Conservation (phyloP, 192 early-diverging fungal species). For the Coemansia aciculifera region DNA sequence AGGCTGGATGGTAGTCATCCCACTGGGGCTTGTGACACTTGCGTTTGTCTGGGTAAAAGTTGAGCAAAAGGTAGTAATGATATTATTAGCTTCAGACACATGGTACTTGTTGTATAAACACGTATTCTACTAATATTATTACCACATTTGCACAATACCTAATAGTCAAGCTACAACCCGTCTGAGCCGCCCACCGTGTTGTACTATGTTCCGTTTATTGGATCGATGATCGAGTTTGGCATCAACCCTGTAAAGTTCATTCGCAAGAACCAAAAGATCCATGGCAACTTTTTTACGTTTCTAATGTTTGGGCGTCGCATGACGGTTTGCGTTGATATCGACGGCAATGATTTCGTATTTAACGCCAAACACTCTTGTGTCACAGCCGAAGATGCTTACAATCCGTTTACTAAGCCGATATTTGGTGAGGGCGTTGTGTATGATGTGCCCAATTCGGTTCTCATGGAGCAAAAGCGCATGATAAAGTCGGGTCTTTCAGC, state of each 20-base stretch:
- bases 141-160: not conserved
- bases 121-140: not conserved
- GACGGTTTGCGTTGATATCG: slow-evolving; percentile 84
- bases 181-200: slow-evolving; percentile 71
- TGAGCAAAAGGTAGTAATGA: slow-evolving; percentile 30
- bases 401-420: slow-evolving; percentile 87
- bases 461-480: slow-evolving; percentile 99
- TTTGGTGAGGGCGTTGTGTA: slow-evolving; percentile 97
- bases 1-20: not conserved
- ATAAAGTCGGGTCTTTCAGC: slow-evolving; percentile 89
- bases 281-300: slow-evolving; percentile 93
- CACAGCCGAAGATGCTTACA: slow-evolving; percentile 92
- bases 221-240: slow-evolving; percentile 84
- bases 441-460: slow-evolving; percentile 85
- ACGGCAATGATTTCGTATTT: slow-evolving; percentile 97
- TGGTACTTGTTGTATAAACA: not conserved
- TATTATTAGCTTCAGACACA: not conserved
- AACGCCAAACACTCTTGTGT: slow-evolving; percentile 85
- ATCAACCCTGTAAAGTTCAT: slow-evolving; percentile 88
- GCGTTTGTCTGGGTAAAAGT: slow-evolving; percentile 46
- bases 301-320: slow-evolving; percentile 88
- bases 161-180: slow-evolving; percentile 29
- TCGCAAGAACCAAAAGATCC: slow-evolving; percentile 73
- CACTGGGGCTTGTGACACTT: slow-evolving; percentile 21
- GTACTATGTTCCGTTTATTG: slow-evolving; percentile 86